phyloP scores from a whole-genome alignment of 108 stramenopile genomes.

The Licmophora abbreviata region DNA sequence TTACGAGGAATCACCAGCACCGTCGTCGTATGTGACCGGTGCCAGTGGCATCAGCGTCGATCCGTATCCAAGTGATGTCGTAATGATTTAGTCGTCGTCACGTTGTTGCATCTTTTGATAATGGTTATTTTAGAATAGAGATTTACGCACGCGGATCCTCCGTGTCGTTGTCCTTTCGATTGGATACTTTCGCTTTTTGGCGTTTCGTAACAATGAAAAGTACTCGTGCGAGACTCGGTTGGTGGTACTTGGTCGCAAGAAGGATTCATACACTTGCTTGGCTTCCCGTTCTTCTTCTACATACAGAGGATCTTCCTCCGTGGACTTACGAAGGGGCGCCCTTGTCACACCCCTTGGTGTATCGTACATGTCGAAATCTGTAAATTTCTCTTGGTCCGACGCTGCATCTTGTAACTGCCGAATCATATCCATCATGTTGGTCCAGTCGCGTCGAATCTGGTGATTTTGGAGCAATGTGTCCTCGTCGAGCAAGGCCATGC shows the following conservation, averaged over 20 bases:
- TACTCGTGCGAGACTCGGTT: no score
- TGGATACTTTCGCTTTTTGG: no score
- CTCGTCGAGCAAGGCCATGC: constrained; percentile 10
- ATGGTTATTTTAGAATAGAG: no score
- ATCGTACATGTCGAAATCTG: constrained; percentile 15
- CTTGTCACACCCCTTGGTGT: constrained; percentile 12
- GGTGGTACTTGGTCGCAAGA: constrained; percentile 8
- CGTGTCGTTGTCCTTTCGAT: no score
- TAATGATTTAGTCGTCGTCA: no score
- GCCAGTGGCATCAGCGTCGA: no score
- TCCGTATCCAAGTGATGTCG: no score
- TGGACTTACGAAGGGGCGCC: constrained; percentile 12
- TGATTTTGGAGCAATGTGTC: constrained; percentile 4
- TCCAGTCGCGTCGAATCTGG: constrained; percentile 10
- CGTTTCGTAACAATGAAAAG: no score
- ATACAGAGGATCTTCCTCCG: constrained; percentile 10
- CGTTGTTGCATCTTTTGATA: no score
- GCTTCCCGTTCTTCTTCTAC: constrained; percentile 4
- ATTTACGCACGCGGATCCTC: no score
- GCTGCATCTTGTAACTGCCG: constrained; percentile 8
- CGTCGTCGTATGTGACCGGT: no score
- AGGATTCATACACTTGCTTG: constrained; percentile 3
- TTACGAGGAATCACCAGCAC: constrained; percentile 2
- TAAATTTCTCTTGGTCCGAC: background rate
- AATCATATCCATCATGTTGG: constrained; percentile 26